phyloP scores from a whole-genome alignment of 306 rosid genomes.

The Hylodesmum podocarpum region DNA sequence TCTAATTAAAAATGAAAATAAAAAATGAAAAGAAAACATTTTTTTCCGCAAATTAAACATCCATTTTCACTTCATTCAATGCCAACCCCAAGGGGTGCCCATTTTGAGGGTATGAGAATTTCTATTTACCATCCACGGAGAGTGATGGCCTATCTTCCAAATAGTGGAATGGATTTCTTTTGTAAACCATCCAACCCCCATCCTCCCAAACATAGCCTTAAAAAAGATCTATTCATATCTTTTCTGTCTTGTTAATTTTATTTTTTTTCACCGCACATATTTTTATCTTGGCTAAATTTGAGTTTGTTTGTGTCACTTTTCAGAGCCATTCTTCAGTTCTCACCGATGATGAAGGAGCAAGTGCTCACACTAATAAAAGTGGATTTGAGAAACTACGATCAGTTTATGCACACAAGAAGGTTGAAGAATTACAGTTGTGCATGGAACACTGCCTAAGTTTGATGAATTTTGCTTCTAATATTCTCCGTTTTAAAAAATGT shows the following conservation, averaged over 20 bases:
- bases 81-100: not conserved
- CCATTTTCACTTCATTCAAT: not conserved
- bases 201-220: not conserved
- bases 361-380: constrained; percentile 44
- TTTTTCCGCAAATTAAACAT: not conserved
- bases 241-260: not conserved
- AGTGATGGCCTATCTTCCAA: not conserved
- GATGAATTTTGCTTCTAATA: constrained; percentile 24
- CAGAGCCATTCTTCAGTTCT: constrained; percentile 94
- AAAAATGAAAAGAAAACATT: not conserved
- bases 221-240: not conserved
- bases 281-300: not conserved
- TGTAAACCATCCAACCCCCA: not conserved
- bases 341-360: constrained; percentile 85
- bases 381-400: constrained; percentile 56
- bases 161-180: not conserved
- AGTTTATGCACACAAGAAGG: constrained; percentile 67
- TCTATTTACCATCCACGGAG: not conserved
- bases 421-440: constrained; percentile 30
- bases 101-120: not conserved
- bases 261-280: not conserved
- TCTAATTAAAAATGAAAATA: not conserved
- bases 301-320: constrained; percentile 33
- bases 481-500: constrained; percentile 25
- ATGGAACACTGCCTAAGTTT: constrained; percentile 13